Evolutionary conservation across 2,329 filamentous ascomycete species (phyloP).

Genomic region (Arthroderma sp.): DNA sequence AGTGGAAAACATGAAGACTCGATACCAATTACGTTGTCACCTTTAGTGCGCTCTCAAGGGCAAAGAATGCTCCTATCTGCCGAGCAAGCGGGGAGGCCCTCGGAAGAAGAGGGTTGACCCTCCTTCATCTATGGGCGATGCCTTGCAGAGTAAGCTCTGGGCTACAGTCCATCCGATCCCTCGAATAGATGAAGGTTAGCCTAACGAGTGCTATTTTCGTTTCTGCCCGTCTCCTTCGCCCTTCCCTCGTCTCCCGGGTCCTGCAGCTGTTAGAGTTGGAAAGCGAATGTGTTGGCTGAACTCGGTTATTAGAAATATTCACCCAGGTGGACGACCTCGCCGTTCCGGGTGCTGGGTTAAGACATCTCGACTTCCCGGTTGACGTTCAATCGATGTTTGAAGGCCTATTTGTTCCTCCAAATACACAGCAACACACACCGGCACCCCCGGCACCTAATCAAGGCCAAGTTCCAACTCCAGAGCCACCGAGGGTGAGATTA

Average conservation of each 20-base stretch:
- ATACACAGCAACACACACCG: slow-evolving; percentile 17
- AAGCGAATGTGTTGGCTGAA: neutral
- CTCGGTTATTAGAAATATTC: slow-evolving; percentile 23
- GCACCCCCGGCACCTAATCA: slow-evolving; percentile 23
- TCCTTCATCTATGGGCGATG: slow-evolving; percentile 4
- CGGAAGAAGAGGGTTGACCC: slow-evolving; percentile 28
- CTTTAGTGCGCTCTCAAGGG: slow-evolving; percentile 30
- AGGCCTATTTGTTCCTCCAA: slow-evolving; percentile 23
- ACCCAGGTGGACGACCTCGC: slow-evolving; percentile 32
- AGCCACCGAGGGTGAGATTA: slow-evolving; percentile 25
- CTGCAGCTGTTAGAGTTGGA: neutral
- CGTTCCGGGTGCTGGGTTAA: slow-evolving; percentile 30
- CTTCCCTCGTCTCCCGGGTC: no score
- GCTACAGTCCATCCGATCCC: slow-evolving; percentile 9
- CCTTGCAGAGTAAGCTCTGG: slow-evolving; percentile 8
- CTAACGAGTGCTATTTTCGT: neutral
- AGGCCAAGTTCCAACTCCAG: slow-evolving; percentile 14
- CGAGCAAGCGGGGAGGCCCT: slow-evolving; percentile 35
- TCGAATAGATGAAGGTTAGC: slow-evolving; percentile 15
- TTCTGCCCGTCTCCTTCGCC: no score
- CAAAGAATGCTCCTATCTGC: slow-evolving; percentile 32
- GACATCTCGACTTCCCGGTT: slow-evolving; percentile 28
- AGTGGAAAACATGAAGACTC: slow-evolving; percentile 1
- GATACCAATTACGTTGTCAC: slow-evolving; percentile 1
- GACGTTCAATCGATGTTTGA: slow-evolving; percentile 31